These are phyloP conservation scores for Nepenthes gracilis DNA, from an alignment of 148 eudicot genomes.

Conservation along the genomic window DNA sequence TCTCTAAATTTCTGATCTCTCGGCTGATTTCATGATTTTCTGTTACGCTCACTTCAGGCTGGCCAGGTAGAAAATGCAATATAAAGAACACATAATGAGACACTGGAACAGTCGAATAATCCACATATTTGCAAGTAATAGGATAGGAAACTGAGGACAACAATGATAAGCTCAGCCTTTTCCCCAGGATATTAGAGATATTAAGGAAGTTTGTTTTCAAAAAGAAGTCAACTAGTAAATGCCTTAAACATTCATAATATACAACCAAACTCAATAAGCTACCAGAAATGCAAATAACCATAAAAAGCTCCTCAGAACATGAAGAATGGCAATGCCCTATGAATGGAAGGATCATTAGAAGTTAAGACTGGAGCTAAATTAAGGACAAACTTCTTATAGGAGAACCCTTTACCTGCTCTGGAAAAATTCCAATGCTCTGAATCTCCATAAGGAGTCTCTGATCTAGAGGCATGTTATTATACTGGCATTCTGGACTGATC, in stretches of 20 bases:
- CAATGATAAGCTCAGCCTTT: too few species aligned
- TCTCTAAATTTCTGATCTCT: conserved; percentile 29
- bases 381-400: conserved; percentile 1
- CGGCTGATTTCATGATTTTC: conserved; percentile 31
- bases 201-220: too few species aligned
- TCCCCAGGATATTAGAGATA: too few species aligned
- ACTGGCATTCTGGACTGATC: conserved; percentile 26
- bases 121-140: not conserved
- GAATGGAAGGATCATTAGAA: too few species aligned
- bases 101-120: not conserved
- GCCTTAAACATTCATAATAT: not conserved
- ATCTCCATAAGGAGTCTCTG: conserved; percentile 56
- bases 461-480: conserved; percentile 36
- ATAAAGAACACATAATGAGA: not conserved
- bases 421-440: conserved; percentile 49
- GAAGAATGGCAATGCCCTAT: too few species aligned
- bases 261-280: not conserved
- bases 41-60: conserved; percentile 32
- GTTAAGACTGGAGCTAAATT: not conserved
- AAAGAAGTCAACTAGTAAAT: too few species aligned
- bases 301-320: too few species aligned
- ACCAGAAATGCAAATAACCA: not conserved
- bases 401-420: conserved; percentile 29
- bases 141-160: not conserved
- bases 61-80: conserved; percentile 6